These are phyloP conservation scores for Colletotrichum shisoi DNA, from an alignment of 2,329 filamentous ascomycete species.

Conservation along the genomic window DNA sequence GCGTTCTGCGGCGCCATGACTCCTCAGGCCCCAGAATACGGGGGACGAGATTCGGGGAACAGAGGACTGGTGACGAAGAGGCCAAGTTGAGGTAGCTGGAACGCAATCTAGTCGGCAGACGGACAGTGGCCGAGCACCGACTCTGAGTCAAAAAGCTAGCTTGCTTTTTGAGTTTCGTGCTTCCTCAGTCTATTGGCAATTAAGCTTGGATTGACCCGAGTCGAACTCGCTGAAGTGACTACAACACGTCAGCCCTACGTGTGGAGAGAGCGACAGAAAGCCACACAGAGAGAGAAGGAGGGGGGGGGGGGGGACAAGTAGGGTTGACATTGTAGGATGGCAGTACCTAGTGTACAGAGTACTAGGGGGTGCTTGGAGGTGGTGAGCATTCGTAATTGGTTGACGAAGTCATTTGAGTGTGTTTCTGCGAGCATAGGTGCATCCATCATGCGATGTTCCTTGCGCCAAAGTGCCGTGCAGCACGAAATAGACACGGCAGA, in stretches of 20 bases:
- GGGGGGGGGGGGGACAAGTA: not conserved
- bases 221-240: not conserved
- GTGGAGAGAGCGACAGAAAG: conserved; percentile 17
- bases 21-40: conserved; percentile 13
- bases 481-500: not conserved
- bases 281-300: too few relatives aligned
- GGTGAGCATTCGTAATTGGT: conserved; percentile 29
- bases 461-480: conserved; percentile 37
- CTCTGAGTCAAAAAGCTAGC: conserved; percentile 34
- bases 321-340: not conserved
- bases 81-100: conserved; percentile 5
- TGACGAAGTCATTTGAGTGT: conserved; percentile 23
- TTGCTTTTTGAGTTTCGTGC: conserved; percentile 36
- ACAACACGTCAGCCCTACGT: conserved; percentile 36
- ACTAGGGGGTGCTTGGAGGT: conserved; percentile 6
- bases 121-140: conserved; percentile 14
- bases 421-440: conserved; percentile 27
- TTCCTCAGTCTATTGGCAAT: conserved; percentile 10
- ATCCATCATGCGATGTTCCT: conserved; percentile 28
- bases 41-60: conserved; percentile 8
- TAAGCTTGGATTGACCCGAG: conserved; percentile 2
- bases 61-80: conserved; percentile 21
- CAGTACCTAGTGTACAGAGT: too few relatives aligned
- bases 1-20: too few relatives aligned
- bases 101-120: conserved; percentile 6